Conservation (phyloP, 1,139 yeast species). For the Spathaspora sp. region DNA sequence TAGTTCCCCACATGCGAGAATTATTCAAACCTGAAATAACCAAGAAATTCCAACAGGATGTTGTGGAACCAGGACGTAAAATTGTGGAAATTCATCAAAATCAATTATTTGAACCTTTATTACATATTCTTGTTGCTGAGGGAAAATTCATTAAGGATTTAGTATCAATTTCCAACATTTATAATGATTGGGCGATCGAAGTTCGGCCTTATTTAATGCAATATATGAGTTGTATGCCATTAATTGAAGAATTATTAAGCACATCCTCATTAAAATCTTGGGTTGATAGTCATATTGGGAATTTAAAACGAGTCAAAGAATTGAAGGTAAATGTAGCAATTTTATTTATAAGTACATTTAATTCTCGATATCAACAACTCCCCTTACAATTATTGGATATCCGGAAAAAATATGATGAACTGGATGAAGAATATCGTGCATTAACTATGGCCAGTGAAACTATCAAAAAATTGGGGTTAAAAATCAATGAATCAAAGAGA, state of each 20-base stretch:
- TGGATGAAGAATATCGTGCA: constrained; percentile 55
- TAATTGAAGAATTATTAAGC: constrained; percentile 31
- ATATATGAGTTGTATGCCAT: constrained; percentile 53
- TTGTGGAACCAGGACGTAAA: constrained; percentile 62
- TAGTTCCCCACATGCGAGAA: constrained; percentile 48
- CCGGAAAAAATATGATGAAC: constrained; percentile 42
- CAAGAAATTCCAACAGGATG: constrained; percentile 50
- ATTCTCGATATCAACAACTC: constrained; percentile 70
- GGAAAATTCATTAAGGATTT: constrained; percentile 62
- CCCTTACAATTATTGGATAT: constrained; percentile 68
- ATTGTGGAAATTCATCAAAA: constrained; percentile 59
- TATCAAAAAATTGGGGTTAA: constrained; percentile 35
- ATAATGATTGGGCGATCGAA: constrained; percentile 62
- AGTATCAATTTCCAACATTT: constrained; percentile 56
- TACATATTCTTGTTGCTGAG: constrained; percentile 42
- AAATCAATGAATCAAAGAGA: constrained; percentile 51
- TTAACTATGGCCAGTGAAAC: constrained; percentile 53
- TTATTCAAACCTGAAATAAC: constrained; percentile 29
- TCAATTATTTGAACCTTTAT: constrained; percentile 53
- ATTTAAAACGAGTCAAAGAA: constrained; percentile 41
- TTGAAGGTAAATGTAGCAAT: constrained; percentile 55
- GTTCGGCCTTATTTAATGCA: constrained; percentile 45
- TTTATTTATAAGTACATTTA: constrained; percentile 71
- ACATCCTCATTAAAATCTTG: constrained; percentile 53
- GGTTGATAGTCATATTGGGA: constrained; percentile 46